Evolutionary conservation across 1,284 basidiomycete genomes (phyloP), one percentile per base, ranked within the genome.

Genomic region (Polyporus tsugae): DNA sequence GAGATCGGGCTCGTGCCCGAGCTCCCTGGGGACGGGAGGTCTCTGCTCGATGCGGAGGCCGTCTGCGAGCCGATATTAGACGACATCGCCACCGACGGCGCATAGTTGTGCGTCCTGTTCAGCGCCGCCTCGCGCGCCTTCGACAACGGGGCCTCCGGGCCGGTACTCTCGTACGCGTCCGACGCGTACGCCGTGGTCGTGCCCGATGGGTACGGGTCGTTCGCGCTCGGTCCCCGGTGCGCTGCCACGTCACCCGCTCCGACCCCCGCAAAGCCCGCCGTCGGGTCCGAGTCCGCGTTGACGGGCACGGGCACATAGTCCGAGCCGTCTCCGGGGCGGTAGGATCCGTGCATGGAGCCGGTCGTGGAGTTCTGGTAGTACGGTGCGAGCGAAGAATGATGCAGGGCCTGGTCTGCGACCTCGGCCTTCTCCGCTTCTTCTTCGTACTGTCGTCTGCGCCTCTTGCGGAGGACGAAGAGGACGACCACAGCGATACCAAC

Each of bases 61-160:
- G 42, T 17, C 33, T 44, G 60, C n/a, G 60, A 60, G 33, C 59
- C 49, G 58, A 60, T 39, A 36, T 46, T 10, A 29, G 33, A 63
- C 33, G 70, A 68, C 17, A 68, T 55, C 17, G 73, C 67, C 64
- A 71, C 63, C 11, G 60, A 42, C n/a, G 64, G 65, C 33, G 55
- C 61, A 22, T 49, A 49, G 10, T 13, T 22, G 46, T 49, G 46
- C 46, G 46, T 49, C 58, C 52, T 46, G 53, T 66, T 68, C 22
- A 64, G 68, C 22, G 59, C 36, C 22, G 66, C 60, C 63, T 75
- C 73, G 35, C 71, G 72, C 68, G 68, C 46, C 59, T 75, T 75
- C 44, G 70, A 65, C 19, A 70, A 68, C 36, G 60, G 61, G 29
- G 29, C 29, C 25, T 59, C 19, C n/a, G n/a, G 17, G 17, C 29